Evolutionary conservation across 805 yeast genomes (phyloP).

Genomic region (Kodamaea kaohsiungensis): DNA sequence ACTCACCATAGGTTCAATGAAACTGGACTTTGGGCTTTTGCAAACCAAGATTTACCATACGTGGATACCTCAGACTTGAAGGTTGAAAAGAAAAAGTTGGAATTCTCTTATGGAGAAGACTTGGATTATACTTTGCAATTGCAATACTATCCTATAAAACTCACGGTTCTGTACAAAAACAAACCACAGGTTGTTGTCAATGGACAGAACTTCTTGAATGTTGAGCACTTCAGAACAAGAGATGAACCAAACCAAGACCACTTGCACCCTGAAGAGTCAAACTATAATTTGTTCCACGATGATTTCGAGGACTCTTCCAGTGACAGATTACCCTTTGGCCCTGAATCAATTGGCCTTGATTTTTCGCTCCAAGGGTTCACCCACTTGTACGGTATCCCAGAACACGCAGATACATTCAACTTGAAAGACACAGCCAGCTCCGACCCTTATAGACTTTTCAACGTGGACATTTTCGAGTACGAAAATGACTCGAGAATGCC

Average conservation of each 20-base stretch:
- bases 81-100: constrained; percentile 15
- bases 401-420: constrained; percentile 82
- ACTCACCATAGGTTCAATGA: constrained; percentile 58
- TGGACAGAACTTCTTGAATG: constrained; percentile 66
- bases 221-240: constrained; percentile 73
- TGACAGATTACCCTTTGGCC: constrained; percentile 78
- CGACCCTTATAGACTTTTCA: constrained; percentile 85
- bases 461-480: constrained; percentile 95
- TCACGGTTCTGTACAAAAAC: constrained; percentile 49
- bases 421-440: constrained; percentile 63
- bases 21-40: constrained; percentile 61
- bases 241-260: constrained; percentile 32
- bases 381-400: constrained; percentile 92
- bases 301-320: constrained; percentile 61
- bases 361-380: constrained; percentile 59
- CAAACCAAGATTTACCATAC: constrained; percentile 12
- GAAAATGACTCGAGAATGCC: constrained; percentile 79
- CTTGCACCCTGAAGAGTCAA: constrained; percentile 58
- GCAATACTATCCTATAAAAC: constrained; percentile 47
- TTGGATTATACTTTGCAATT: constrained; percentile 45
- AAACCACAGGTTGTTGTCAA: constrained; percentile 59
- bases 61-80: constrained; percentile 15
- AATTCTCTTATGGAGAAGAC: constrained; percentile 38
- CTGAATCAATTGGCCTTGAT: constrained; percentile 87
- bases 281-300: constrained; percentile 70